Percentiles rank a stretch among this genome's conserved stretches.
These are phyloP conservation scores for Paratrypanosoma confusum DNA, from an alignment of 208 protist genomes.

Conservation along the genomic window DNA sequence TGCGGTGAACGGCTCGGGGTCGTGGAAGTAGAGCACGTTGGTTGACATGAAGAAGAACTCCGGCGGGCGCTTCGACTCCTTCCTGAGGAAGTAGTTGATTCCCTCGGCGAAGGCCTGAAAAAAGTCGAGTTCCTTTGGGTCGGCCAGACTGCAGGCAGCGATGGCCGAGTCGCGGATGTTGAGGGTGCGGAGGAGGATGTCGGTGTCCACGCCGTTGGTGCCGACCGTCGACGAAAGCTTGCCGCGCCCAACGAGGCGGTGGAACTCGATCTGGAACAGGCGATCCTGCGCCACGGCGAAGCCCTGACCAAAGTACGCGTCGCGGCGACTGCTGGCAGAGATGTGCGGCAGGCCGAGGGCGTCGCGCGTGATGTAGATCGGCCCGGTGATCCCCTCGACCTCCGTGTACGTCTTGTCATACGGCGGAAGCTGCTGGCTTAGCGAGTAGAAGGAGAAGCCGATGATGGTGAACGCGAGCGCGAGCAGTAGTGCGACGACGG, in stretches of 20 bases:
- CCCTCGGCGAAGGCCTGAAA: conserved; percentile 38
- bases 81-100: conserved; percentile 37
- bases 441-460: conserved; percentile 34
- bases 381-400: conserved; percentile 26
- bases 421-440: conserved; percentile 27
- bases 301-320: conserved; percentile 55
- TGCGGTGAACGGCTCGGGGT: conserved; percentile 25
- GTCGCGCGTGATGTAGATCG: conserved; percentile 30
- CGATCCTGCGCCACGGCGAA: conserved; percentile 48
- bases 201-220: conserved; percentile 13
- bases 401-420: conserved; percentile 35
- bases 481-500: conserved; percentile 25
- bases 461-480: conserved; percentile 28
- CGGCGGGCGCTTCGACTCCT: conserved; percentile 27
- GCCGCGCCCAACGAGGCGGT: conserved; percentile 25
- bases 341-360: conserved; percentile 35
- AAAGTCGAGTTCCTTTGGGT: conserved; percentile 10
- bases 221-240: conserved; percentile 24
- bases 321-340: conserved; percentile 29
- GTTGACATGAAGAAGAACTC: conserved; percentile 53
- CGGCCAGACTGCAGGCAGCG: conserved; percentile 20
- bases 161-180: conserved; percentile 27
- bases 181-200: conserved; percentile 28
- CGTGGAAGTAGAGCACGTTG: conserved; percentile 23
- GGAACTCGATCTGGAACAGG: conserved; percentile 56